phyloP scores from a whole-genome alignment of 176 grass and related monocot species.

The Echinochloa phyllopogon region DNA sequence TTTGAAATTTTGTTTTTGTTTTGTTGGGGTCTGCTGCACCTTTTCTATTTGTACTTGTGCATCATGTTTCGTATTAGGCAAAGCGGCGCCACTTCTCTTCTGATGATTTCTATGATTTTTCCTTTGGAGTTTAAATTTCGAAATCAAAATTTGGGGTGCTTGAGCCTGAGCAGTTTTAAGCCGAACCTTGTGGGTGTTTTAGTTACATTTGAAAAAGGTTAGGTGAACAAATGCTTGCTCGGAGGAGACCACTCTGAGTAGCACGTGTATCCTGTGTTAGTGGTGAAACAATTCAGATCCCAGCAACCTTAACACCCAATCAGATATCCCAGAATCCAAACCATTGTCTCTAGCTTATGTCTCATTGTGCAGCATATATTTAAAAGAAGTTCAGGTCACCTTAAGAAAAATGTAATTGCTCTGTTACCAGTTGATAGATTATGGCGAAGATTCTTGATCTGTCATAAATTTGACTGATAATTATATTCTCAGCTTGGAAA shows the following conservation, averaged over 20 bases:
- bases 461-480: not conserved
- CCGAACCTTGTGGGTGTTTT: not conserved
- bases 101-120: not conserved
- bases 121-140: not conserved
- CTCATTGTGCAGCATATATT: not conserved
- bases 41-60: not conserved
- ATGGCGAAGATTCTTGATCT: not conserved
- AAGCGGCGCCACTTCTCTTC: not conserved
- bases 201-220: conserved; percentile 27
- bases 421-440: not conserved
- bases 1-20: not conserved
- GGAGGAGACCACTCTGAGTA: not conserved
- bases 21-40: not conserved
- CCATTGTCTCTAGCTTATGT: not conserved
- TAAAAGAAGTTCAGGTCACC: not conserved
- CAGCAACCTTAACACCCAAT: conserved; percentile 9
- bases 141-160: not conserved
- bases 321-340: not conserved
- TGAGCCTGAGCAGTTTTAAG: not conserved
- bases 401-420: not conserved
- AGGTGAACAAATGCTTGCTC: conserved; percentile 4
- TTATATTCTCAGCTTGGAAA: not conserved
- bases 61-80: not conserved
- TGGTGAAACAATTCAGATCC: conserved; percentile 18
- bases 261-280: not conserved